These are phyloP conservation scores for Skeletonema costatum DNA, from an alignment of 108 stramenopile species.

Conservation along the genomic window DNA sequence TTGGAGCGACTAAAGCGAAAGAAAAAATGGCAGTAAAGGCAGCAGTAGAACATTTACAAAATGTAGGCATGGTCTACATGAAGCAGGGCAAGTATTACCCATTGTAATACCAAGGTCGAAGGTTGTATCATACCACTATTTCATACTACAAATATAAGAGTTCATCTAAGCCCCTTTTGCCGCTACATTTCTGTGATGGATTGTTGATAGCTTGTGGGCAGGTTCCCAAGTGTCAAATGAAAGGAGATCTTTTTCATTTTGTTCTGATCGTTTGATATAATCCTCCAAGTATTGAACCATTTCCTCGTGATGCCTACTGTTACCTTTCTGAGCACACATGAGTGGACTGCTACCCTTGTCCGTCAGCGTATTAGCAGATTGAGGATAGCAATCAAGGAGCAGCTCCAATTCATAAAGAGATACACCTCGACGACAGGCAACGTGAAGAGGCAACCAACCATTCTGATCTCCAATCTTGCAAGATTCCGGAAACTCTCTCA, in stretches of 20 bases:
- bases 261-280: constrained; percentile 1
- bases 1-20: constrained; percentile 23
- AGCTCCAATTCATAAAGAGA: constrained; percentile 5
- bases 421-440: constrained; percentile 24
- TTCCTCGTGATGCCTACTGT: constrained; percentile 13
- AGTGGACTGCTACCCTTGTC: constrained; percentile 64
- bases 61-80: constrained; percentile 35
- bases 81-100: constrained; percentile 45
- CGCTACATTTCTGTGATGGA: constrained; percentile 2
- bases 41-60: constrained; percentile 39
- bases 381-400: constrained; percentile 16
- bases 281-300: constrained; percentile 21
- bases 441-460: constrained; percentile 64
- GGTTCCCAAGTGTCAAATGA: neutral
- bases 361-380: constrained; percentile 47
- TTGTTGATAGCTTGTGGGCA: neutral
- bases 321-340: constrained; percentile 47
- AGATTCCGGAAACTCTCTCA: constrained; percentile 50
- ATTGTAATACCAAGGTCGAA: constrained; percentile 20
- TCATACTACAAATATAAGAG: neutral
- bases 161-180: constrained; percentile 2
- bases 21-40: constrained; percentile 38
- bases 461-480: constrained; percentile 64
- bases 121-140: neutral
- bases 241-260: constrained; percentile 1